Percentiles rank a stretch among this genome's conserved stretches.
Conservation (phyloP, 2,329 filamentous ascomycete species). For the Sarocladium brachiariae region DNA sequence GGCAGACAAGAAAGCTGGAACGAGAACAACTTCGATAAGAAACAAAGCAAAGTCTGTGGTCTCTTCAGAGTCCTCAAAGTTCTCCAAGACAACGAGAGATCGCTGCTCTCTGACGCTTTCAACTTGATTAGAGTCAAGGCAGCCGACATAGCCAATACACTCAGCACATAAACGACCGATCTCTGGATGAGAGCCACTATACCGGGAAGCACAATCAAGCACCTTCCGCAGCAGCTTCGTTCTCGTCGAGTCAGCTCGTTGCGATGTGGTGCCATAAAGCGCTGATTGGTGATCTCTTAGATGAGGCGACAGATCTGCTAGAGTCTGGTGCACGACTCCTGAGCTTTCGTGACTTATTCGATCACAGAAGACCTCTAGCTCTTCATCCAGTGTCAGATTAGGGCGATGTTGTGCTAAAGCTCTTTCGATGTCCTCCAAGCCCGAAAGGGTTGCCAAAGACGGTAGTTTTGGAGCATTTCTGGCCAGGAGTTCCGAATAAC, state of each 20-base stretch:
- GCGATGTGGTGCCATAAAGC: slow-evolving; percentile 71
- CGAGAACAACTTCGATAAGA: slow-evolving; percentile 77
- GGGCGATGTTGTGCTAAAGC: slow-evolving; percentile 60
- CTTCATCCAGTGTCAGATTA: slow-evolving; percentile 38
- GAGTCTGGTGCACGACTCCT: slow-evolving; percentile 74
- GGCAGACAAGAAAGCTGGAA: slow-evolving; percentile 85
- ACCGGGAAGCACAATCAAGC: slow-evolving; percentile 78
- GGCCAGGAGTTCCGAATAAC: slow-evolving; percentile 30
- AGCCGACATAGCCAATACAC: slow-evolving; percentile 83
- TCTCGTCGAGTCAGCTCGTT: slow-evolving; percentile 73
- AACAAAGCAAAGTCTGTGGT: slow-evolving; percentile 81
- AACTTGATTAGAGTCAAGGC: slow-evolving; percentile 82
- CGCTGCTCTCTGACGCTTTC: slow-evolving; percentile 72
- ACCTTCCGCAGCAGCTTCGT: slow-evolving; percentile 67
- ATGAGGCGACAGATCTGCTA: slow-evolving; percentile 70
- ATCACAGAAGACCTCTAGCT: slow-evolving; percentile 63
- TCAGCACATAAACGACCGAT: slow-evolving; percentile 70
- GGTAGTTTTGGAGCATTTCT: slow-evolving; percentile 66
- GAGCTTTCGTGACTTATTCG: slow-evolving; percentile 78
- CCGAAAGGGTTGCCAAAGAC: slow-evolving; percentile 63
- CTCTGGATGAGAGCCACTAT: slow-evolving; percentile 58
- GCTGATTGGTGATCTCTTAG: slow-evolving; percentile 68
- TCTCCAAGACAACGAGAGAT: slow-evolving; percentile 80
- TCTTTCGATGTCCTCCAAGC: slow-evolving; percentile 60
- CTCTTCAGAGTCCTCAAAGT: slow-evolving; percentile 74